phyloP scores from a whole-genome alignment of 1,284 basidiomycete species.

The Farysia itapuensis region DNA sequence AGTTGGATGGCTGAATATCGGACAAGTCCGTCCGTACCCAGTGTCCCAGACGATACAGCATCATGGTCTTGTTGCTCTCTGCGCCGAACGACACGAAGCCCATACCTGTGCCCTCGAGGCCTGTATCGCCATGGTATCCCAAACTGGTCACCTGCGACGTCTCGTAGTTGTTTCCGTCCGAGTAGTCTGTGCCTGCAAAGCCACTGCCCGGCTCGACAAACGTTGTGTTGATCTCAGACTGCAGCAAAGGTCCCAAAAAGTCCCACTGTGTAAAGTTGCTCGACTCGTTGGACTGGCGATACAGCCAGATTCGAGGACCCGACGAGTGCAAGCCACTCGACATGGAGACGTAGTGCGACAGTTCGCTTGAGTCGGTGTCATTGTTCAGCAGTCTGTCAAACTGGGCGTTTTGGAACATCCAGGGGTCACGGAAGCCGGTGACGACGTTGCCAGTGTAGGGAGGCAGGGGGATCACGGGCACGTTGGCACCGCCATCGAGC shows the following conservation, averaged over 20 bases:
- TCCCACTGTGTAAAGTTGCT: conserved; percentile 20
- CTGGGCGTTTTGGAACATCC: conserved; percentile 12
- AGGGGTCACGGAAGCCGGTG: conserved; percentile 26
- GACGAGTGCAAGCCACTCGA: conserved; percentile 12
- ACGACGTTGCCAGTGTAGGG: conserved; percentile 15
- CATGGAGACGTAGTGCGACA: conserved; percentile 6
- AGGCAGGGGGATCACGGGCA: conserved; percentile 14
- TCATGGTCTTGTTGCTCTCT: conserved; percentile 18
- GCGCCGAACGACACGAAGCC: conserved; percentile 14
- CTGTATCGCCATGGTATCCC: conserved; percentile 8
- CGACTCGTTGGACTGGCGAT: conserved; percentile 8
- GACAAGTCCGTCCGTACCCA: conserved; percentile 4
- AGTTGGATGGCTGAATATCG: conserved; percentile 2
- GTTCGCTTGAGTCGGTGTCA: not conserved
- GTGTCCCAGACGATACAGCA: conserved; percentile 21
- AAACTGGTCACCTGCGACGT: conserved; percentile 8
- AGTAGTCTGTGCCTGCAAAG: conserved; percentile 9
- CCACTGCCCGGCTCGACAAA: conserved; percentile 14
- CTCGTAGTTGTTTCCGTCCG: conserved; percentile 27
- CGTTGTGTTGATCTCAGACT: conserved; percentile 9
- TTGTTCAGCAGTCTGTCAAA: conserved; percentile 13
- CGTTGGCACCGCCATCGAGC: conserved; percentile 13
- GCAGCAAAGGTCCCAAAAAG: conserved; percentile 10
- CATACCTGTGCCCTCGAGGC: conserved; percentile 2
- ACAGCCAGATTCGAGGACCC: conserved; percentile 15